Conservation (phyloP, 352 stramenopile genomes). For the Globisporangium spiculum region DNA sequence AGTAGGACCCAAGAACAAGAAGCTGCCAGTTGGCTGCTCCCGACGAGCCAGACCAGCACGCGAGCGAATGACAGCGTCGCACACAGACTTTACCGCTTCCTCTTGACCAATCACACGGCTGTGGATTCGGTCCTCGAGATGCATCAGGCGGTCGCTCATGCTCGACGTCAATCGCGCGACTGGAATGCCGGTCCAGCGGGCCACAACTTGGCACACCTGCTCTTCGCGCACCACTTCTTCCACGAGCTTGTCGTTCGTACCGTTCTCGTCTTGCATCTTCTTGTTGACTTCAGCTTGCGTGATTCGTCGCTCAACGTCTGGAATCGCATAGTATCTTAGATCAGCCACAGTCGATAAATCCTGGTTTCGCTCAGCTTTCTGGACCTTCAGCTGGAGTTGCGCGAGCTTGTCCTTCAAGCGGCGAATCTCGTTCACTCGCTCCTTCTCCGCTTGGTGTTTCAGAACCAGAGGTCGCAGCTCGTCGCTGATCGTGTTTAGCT, state of each 20-base stretch:
- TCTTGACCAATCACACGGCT: constrained; percentile 94
- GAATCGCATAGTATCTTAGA: constrained; percentile 95
- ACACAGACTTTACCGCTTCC: constrained; percentile 89
- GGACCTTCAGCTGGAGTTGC: constrained; percentile 91
- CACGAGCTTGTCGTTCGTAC: constrained; percentile 64
- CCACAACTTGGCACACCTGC: constrained; percentile 90
- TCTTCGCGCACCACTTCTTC: constrained; percentile 86
- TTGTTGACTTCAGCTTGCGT: constrained; percentile 76
- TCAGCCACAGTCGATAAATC: constrained; percentile 95
- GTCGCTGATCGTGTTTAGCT: constrained; percentile 91
- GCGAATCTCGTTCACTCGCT: constrained; percentile 91
- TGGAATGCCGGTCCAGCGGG: constrained; percentile 89
- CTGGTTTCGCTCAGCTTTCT: constrained; percentile 91
- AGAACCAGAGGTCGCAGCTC: constrained; percentile 87
- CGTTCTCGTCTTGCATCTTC: constrained; percentile 51
- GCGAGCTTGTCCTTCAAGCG: constrained; percentile 93
- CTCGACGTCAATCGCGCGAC: constrained; percentile 77
- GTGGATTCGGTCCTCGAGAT: constrained; percentile 83
- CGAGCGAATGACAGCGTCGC: constrained; percentile 89
- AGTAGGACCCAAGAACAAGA: constrained; percentile 95
- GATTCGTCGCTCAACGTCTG: constrained; percentile 89
- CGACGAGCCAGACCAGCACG: constrained; percentile 87
- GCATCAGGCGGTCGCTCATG: constrained; percentile 78
- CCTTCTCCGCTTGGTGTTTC: constrained; percentile 92
- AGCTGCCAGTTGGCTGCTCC: constrained; percentile 92